A percentile compares a stretch with the other conserved stretches of the same genome.
Evolutionary conservation across 352 stramenopile genomes (phyloP).

Genomic region (Aphanomyces astaci): DNA sequence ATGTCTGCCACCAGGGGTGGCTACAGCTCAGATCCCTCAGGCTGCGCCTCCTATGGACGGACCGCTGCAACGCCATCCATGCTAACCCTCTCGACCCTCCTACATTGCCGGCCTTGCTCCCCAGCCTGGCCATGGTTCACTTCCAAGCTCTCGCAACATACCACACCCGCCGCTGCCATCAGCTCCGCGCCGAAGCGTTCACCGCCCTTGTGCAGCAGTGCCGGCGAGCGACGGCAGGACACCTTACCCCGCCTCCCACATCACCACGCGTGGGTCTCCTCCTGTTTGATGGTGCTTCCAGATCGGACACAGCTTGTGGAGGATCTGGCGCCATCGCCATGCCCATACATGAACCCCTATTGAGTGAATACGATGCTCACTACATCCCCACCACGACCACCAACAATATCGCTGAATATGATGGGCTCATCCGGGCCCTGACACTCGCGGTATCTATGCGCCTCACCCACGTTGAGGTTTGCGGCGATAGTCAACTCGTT

Average conservation of each 20-base stretch:
- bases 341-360: neutral
- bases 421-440: neutral
- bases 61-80: no score
- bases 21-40: no score
- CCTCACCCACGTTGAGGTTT: neutral
- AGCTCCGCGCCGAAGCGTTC: neutral
- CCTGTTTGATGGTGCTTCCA: neutral
- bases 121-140: neutral
- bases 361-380: neutral
- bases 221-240: neutral
- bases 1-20: no score
- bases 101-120: no score
- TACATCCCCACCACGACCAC: no score
- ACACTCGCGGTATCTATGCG: neutral
- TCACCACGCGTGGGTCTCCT: neutral
- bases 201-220: neutral
- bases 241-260: neutral
- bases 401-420: neutral
- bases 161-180: neutral
- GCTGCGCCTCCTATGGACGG: no score
- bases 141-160: neutral
- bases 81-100: no score
- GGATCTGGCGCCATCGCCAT: neutral
- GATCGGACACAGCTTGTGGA: neutral
- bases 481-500: neutral